Evolutionary conservation across 345 rosid genomes (phyloP), one percentile per base, ranked within the genome.

Genomic region (Brassica rapa): DNA sequence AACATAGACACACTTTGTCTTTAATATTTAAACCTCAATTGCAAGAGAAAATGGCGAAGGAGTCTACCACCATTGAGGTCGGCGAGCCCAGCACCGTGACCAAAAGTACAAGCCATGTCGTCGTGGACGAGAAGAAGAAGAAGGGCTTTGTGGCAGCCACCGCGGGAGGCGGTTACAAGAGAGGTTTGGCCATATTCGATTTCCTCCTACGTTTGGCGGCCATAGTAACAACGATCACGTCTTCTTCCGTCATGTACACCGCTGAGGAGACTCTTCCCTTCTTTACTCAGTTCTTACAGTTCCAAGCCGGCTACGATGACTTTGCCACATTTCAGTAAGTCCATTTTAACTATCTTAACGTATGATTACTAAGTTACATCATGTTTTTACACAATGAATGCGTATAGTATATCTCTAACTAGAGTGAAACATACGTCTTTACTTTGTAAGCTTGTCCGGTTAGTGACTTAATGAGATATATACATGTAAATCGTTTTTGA

Each of bases 231-330:
- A 60, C 89, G 53, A 78, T 94, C 3, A 77, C 88, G 2, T 89
- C 96, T 4, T 83, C 96, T 15, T 81, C 77, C 7, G 74, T 86
- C 55, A 89, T 92, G 94, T 97, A 83, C 72, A 85, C 88, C 0
- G 92, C 88, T 23, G 82, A 82, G 21, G 86, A 94, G 35, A 87
- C 91, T 60, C 93, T 94, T 43, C 98, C 98, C 21, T 90, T 94
- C 84, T 89, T 94, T 87, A 89, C 96, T 33, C 94, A 89, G 84
- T 94, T 92, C 86, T 86, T 90, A 81, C 96, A 88, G 75, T 94
- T 94, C 73, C 71, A 94, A 86, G 98, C 98, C 56, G 51, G 80
- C 24, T 92, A 94, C 21, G 92, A 94, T 46, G 96, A 90, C 78
- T 78, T 94, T 57, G 89, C 94, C 55, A 81, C 92, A 0, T 86